Evolutionary conservation across 495 filamentous ascomycete species (phyloP).

Genomic region (Aspergillus wentii): DNA sequence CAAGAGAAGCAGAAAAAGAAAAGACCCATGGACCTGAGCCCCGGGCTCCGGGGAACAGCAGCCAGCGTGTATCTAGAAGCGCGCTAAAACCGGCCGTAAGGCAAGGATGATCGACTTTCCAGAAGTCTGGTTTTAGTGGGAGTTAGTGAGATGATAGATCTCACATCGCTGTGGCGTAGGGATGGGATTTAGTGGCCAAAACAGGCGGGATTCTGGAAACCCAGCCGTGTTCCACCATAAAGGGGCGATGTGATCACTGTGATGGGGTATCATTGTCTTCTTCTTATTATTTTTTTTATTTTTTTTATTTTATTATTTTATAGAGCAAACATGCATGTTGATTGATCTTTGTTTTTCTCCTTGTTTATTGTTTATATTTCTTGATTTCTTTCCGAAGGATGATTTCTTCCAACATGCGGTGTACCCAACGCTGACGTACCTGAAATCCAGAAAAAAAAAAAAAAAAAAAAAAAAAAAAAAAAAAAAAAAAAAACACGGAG

Average conservation of each 20-base stretch:
- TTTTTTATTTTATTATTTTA: neutral
- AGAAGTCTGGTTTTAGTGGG: slow-evolving; percentile 38
- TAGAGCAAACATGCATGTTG: neutral
- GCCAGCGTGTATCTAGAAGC: slow-evolving; percentile 20
- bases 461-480: slow-evolving; percentile 1
- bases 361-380: no score
- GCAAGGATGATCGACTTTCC: slow-evolving; percentile 35
- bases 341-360: no score
- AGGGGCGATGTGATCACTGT: no score
- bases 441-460: neutral
- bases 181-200: slow-evolving; percentile 4
- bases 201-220: slow-evolving; percentile 6
- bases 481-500: neutral
- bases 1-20: no score
- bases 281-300: neutral
- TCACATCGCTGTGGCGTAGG: slow-evolving; percentile 24
- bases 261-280: neutral
- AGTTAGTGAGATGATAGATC: slow-evolving; percentile 45
- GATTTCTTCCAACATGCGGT: no score
- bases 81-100: slow-evolving; percentile 35
- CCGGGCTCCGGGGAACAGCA: slow-evolving; percentile 39
- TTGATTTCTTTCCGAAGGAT: no score
- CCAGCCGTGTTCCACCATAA: slow-evolving; percentile 2
- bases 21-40: slow-evolving; percentile 30
- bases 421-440: neutral